Conservation (phyloP, 768 basidiomycete species). For the Podaxis sp. region DNA sequence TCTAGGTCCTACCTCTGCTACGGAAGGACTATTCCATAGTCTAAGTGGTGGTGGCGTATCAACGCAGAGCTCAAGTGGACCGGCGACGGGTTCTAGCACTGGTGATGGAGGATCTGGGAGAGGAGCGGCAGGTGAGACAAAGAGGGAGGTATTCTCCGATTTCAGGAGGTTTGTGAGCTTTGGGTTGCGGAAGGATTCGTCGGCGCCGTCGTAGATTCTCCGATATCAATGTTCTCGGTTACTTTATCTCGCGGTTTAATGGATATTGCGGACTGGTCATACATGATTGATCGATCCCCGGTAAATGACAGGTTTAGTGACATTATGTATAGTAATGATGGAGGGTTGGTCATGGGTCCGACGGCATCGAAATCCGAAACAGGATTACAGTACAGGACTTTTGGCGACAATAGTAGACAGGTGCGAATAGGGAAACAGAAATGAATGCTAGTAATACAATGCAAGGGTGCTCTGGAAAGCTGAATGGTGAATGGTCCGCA, state of each 20-base stretch:
- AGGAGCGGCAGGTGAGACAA: slow-evolving; percentile 42
- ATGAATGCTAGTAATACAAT: slow-evolving; percentile 10
- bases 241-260: background rate
- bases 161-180: slow-evolving; percentile 88
- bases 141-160: slow-evolving; percentile 85
- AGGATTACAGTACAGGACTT: background rate
- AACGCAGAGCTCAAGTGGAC: slow-evolving; percentile 58
- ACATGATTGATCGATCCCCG: background rate
- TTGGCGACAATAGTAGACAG: background rate
- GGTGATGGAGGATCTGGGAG: slow-evolving; percentile 30
- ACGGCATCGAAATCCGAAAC: no score
- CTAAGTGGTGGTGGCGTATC: slow-evolving; percentile 40
- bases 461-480: background rate
- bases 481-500: background rate
- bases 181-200: slow-evolving; percentile 74
- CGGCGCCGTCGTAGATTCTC: slow-evolving; percentile 17
- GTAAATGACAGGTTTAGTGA: background rate
- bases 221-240: slow-evolving; percentile 9
- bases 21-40: slow-evolving; percentile 60
- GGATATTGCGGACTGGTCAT: background rate
- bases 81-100: slow-evolving; percentile 60
- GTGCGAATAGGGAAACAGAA: background rate
- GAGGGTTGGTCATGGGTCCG: background rate
- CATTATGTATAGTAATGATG: slow-evolving; percentile 1
- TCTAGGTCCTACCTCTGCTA: slow-evolving; percentile 29